Base-by-base conservation (phyloP, 2,329 filamentous ascomycete species). In the Clarireedia sp. region DNA sequence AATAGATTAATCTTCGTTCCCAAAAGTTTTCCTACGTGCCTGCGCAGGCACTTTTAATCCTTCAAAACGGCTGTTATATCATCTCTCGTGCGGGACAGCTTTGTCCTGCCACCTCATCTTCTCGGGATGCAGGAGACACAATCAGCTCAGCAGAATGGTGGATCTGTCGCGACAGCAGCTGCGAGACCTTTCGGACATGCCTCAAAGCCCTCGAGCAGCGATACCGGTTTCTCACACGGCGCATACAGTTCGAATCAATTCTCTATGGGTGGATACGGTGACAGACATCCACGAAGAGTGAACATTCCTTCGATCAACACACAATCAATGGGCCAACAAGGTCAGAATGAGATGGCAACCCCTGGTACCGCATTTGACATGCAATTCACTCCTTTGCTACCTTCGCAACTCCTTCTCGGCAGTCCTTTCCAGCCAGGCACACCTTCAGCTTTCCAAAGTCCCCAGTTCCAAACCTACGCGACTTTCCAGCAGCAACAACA, bases 391-490 rank as follows among this genome's bases (percentile, higher is more conserved):
- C 92, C 94, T 62, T 80, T 99, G 62, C 82, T 99, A 38, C 94
- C 94, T 37, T 97, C 92, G 36, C 90, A 96, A 73, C 78, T 99
- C 65, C 83, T 99, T 24, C 86, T 97, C 50, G 94, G 94, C 48
- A 96, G 90, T 72, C 94, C 94, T 17, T 97, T 97, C 74, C 94
- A 97, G 74, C 90, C 94, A 14, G 94, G 91, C 43, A 96, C 89
- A 5, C 92, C 92, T 3, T 89, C 87, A 36, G 86, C 89, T 38
- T 97, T 96, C 73, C 84, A 86, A 59, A 96, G 88, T 62, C 87
- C 91, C 40, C 91, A 96, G 70, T 99, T 96, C 72, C 86, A 94
- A 71, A 90, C 80, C 69, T 85, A 94, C 70, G 81, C 85, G 57
- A 82, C 78, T 60, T 95, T 94, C 73, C 81, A 90, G 65, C 81